A percentile compares a stretch with the other conserved stretches of the same genome.
phyloP scores from a whole-genome alignment of 192 early-diverging fungal species.

The Allomyces macrogynus region DNA sequence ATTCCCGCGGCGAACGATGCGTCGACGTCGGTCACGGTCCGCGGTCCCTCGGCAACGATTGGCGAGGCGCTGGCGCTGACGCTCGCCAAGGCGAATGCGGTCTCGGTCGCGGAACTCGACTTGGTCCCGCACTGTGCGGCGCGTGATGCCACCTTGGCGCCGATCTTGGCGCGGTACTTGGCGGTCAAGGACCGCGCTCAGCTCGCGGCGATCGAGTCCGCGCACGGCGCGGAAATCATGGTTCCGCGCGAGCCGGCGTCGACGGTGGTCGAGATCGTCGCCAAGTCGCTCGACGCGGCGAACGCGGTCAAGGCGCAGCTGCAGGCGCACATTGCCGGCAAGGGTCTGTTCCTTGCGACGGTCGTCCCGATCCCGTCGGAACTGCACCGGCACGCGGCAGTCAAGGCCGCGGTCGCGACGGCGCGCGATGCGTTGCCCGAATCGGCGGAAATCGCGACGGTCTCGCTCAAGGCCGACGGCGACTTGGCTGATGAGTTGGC shows the following conservation, averaged over 20 bases:
- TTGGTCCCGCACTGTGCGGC: constrained; percentile 12
- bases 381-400: constrained; percentile 39
- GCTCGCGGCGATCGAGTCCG: constrained; percentile 59
- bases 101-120: constrained; percentile 50
- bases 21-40: constrained; percentile 54
- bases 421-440: neutral
- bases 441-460: neutral
- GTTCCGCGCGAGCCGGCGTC: constrained; percentile 24
- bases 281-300: constrained; percentile 22
- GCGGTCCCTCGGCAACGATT: constrained; percentile 52
- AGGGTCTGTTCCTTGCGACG: constrained; percentile 35
- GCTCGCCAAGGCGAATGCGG: constrained; percentile 61
- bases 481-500: constrained; percentile 1
- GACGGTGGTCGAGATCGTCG: constrained; percentile 58
- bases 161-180: too few relatives aligned
- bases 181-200: constrained; percentile 39
- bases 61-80: constrained; percentile 51
- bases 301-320: constrained; percentile 14
- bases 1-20: constrained; percentile 49
- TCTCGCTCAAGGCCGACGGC: neutral
- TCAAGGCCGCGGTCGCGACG: neutral
- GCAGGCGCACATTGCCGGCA: constrained; percentile 35
- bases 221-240: constrained; percentile 34
- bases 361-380: constrained; percentile 55
- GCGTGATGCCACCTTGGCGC: too few relatives aligned